Percentiles rank a stretch among this genome's conserved stretches.
Conservation (phyloP, 495 filamentous ascomycete genomes). For the Astrocystis sublimbata region DNA sequence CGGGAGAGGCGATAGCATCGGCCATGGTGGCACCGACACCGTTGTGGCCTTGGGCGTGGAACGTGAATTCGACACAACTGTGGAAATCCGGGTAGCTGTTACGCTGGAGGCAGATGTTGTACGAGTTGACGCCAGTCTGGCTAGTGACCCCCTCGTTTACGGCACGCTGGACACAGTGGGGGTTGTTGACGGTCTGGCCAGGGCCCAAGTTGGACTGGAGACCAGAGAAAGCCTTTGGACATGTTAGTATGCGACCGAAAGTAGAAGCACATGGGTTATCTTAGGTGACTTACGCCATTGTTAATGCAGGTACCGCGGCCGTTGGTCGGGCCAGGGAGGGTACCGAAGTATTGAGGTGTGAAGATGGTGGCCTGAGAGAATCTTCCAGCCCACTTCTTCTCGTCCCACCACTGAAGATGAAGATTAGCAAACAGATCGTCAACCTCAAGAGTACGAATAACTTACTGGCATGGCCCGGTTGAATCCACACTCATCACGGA, state of each 20-base stretch:
- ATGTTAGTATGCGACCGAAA: constrained; percentile 9
- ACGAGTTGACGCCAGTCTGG: constrained; percentile 29
- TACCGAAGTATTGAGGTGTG: constrained; percentile 32
- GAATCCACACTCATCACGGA: constrained; percentile 67
- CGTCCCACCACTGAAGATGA: constrained; percentile 43
- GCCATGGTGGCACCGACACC: constrained; percentile 51
- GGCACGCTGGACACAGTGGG: constrained; percentile 38
- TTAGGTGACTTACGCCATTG: constrained; percentile 37
- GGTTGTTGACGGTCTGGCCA: constrained; percentile 28
- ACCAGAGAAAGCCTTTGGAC: constrained; percentile 28
- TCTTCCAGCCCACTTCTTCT: constrained; percentile 42
- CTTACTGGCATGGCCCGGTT: constrained; percentile 38
- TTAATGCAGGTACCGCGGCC: constrained; percentile 34
- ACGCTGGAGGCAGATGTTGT: constrained; percentile 31
- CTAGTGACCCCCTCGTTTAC: constrained; percentile 32
- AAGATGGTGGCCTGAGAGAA: constrained; percentile 39
- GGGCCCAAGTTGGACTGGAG: constrained; percentile 40
- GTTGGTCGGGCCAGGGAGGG: constrained; percentile 30
- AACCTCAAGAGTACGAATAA: no score
- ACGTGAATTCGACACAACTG: constrained; percentile 37
- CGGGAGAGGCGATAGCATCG: constrained; percentile 55
- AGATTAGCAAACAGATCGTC: not conserved
- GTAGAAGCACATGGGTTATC: not conserved
- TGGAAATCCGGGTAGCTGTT: constrained; percentile 36
- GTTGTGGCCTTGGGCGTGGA: constrained; percentile 36